Percentiles rank a stretch among this genome's conserved stretches.
Conservation (phyloP, 2,329 filamentous ascomycete genomes). For the Colletotrichum endophyticum region DNA sequence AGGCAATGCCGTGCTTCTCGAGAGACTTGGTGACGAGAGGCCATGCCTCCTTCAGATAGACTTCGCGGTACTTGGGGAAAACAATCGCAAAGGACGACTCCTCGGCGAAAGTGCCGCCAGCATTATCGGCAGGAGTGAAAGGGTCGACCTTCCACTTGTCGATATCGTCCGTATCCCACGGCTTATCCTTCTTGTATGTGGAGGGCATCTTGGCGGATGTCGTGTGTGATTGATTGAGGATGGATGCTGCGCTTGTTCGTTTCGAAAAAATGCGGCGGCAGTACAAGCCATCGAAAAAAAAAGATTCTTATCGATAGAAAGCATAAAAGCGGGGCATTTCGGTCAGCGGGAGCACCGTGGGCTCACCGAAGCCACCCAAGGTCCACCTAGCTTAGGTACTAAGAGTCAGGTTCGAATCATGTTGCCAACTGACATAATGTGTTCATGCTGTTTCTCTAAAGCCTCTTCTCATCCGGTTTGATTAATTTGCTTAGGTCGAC, state of each 20-base stretch:
- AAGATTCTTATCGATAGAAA: not conserved
- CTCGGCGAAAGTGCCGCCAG: conserved; percentile 84
- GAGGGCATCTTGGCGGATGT: conserved; percentile 70
- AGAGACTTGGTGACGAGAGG: conserved; percentile 86
- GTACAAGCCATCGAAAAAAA: not conserved
- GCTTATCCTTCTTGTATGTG: conserved; percentile 87
- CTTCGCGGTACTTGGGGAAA: conserved; percentile 96
- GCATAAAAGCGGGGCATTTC: not conserved
- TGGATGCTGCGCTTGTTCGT: not conserved
- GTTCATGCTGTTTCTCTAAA: not conserved
- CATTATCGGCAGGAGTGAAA: conserved; percentile 87
- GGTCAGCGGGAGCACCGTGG: not conserved
- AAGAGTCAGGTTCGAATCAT: not conserved
- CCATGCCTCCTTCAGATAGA: conserved; percentile 93
- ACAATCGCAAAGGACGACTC: conserved; percentile 88
- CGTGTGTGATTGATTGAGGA: not conserved
- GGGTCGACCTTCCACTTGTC: conserved; percentile 95
- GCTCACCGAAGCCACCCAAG: not conserved
- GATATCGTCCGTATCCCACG: conserved; percentile 95
- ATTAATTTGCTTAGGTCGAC: not conserved
- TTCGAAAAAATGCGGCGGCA: not conserved
- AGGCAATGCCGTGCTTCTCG: conserved; percentile 87
- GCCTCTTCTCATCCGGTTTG: not conserved
- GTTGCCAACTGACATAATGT: not conserved
- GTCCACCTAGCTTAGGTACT: not conserved